phyloP scores from a whole-genome alignment of 2,329 filamentous ascomycete species.

The Fusarium paranaense region DNA sequence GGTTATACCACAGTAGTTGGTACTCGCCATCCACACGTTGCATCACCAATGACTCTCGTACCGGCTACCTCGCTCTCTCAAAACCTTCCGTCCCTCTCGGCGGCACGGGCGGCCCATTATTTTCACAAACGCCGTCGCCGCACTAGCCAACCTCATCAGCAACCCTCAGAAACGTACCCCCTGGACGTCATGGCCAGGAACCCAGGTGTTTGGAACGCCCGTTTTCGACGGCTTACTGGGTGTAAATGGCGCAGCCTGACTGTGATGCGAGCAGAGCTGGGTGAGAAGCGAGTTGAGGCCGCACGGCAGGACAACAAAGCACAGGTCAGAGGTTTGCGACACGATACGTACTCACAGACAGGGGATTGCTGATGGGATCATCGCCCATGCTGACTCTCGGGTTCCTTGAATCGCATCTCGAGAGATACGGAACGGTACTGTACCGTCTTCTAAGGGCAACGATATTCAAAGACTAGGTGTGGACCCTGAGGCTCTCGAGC shows the following conservation, averaged over 20 bases:
- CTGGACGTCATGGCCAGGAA: conserved; percentile 31
- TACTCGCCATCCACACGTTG: conserved; percentile 7
- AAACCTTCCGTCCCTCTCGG: conserved; percentile 19
- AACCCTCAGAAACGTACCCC: conserved; percentile 23
- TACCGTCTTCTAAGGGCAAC: conserved; percentile 30
- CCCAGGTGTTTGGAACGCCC: conserved; percentile 24
- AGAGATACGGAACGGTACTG: conserved; percentile 30
- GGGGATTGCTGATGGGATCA: background rate
- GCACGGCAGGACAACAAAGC: conserved; percentile 1
- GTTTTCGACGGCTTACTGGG: conserved; percentile 20
- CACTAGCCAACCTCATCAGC: conserved; percentile 30
- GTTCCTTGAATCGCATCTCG: conserved; percentile 19
- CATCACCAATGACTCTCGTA: background rate
- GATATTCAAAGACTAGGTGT: conserved; percentile 30
- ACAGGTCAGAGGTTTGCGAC: conserved; percentile 1
- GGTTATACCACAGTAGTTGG: conserved; percentile 9
- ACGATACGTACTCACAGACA: conserved; percentile 3
- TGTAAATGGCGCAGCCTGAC: conserved; percentile 35
- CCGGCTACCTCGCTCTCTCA: background rate
- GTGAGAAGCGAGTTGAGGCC: background rate
- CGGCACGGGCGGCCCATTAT: conserved; percentile 40
- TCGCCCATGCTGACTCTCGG: conserved; percentile 15
- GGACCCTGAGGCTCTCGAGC: conserved; percentile 44
- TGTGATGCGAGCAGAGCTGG: background rate
- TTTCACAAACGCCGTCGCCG: conserved; percentile 38